These are phyloP conservation scores for Ambrosiella cleistominuta DNA, from an alignment of 2,329 filamentous ascomycete genomes.

Conservation along the genomic window DNA sequence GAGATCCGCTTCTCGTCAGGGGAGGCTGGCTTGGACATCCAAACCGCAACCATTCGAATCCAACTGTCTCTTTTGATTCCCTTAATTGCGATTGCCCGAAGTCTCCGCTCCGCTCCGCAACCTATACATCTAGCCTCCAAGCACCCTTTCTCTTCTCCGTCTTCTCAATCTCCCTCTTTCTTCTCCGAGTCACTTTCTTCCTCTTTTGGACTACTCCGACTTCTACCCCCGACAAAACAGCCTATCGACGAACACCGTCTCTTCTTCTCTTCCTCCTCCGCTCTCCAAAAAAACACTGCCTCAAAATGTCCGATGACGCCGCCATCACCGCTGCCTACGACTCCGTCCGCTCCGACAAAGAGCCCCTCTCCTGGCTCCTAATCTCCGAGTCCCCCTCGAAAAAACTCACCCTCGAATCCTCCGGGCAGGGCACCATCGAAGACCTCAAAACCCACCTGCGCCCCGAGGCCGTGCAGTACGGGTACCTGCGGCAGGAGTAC, in stretches of 20 bases:
- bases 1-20: background rate
- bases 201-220: too few species aligned
- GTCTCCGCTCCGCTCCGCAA: background rate
- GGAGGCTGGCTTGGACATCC: background rate
- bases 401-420: constrained; percentile 33
- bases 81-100: background rate
- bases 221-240: too few species aligned
- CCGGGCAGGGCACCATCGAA: constrained; percentile 40
- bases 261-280: background rate
- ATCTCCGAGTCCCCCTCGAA: background rate
- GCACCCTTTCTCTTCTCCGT: too few species aligned
- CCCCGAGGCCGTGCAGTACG: constrained; percentile 45
- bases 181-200: too few species aligned
- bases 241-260: too few species aligned
- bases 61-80: constrained; percentile 48
- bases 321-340: background rate
- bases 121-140: background rate
- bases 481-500: constrained; percentile 48
- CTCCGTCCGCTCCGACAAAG: background rate
- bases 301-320: background rate
- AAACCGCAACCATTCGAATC: constrained; percentile 35
- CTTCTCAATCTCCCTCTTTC: constrained; percentile 22
- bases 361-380: background rate
- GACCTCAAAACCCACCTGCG: constrained; percentile 41
- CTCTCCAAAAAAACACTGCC: background rate